Conservation (phyloP, 1,284 basidiomycete species). For the Wallemia ichthyophaga region DNA sequence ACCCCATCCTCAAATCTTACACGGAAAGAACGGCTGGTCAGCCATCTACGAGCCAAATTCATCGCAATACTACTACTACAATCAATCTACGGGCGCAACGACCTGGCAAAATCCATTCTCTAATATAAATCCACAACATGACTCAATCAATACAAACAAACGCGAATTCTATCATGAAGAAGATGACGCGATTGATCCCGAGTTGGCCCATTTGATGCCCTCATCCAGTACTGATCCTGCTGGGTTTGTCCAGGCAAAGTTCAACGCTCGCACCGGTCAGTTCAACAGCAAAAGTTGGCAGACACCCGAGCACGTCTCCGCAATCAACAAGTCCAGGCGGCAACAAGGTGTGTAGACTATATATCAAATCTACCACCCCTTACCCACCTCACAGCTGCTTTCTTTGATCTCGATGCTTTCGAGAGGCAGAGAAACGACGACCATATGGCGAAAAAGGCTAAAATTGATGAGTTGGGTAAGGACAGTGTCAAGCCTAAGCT, state of each 20-base stretch:
- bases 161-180: background rate
- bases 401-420: conserved; percentile 60
- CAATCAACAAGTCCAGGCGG: conserved; percentile 24
- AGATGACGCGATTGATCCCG: conserved; percentile 24
- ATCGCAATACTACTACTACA: conserved; percentile 57
- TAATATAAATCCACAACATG: conserved; percentile 13
- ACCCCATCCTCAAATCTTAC: background rate
- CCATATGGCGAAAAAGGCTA: background rate
- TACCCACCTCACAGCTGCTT: conserved; percentile 29
- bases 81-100: conserved; percentile 41
- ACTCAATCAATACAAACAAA: background rate
- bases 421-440: conserved; percentile 31
- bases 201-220: conserved; percentile 49
- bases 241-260: conserved; percentile 26
- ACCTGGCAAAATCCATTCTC: conserved; percentile 59
- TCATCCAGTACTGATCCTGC: conserved; percentile 22
- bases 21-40: background rate
- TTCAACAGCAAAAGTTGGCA: conserved; percentile 21
- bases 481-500: background rate
- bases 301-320: conserved; percentile 12
- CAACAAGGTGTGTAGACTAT: conserved; percentile 45
- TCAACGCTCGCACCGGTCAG: conserved; percentile 54
- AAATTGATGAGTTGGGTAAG: background rate
- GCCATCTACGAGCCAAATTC: background rate
- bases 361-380: conserved; percentile 49